Conservation (phyloP, 2,329 filamentous ascomycete genomes). For the Chrysosporium keratinophilum region DNA sequence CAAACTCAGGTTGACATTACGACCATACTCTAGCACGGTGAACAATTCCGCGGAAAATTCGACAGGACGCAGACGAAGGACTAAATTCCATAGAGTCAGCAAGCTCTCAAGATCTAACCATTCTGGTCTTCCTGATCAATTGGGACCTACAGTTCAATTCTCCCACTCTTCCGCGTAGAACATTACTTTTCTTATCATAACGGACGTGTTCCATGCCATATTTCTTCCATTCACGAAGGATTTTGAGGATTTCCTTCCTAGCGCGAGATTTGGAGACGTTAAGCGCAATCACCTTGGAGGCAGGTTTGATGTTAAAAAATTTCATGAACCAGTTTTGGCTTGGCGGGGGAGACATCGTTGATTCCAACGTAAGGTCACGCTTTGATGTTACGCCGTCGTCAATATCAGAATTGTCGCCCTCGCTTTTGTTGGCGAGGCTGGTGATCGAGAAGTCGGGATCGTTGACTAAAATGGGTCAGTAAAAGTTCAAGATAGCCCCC, state of each 20-base stretch:
- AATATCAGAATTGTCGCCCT: conserved; percentile 2
- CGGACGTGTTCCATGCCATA: conserved; percentile 72
- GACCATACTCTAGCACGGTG: conserved; percentile 76
- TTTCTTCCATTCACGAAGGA: conserved; percentile 69
- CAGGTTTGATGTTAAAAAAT: conserved; percentile 81
- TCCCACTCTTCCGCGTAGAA: conserved; percentile 68
- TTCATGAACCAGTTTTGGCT: conserved; percentile 81
- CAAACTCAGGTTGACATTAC: conserved; percentile 64
- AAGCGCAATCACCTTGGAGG: conserved; percentile 64
- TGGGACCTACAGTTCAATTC: conserved; percentile 61
- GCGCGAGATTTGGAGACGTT: conserved; percentile 59
- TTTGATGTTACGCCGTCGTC: conserved; percentile 13
- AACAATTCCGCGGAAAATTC: conserved; percentile 79
- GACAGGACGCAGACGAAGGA: conserved; percentile 75
- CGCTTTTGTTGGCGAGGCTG: conserved; percentile 7
- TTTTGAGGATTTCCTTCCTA: conserved; percentile 62
- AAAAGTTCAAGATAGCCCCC: not conserved
- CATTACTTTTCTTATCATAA: conserved; percentile 66
- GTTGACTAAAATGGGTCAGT: conserved; percentile 6
- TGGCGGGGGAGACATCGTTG: conserved; percentile 25
- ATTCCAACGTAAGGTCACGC: conserved; percentile 17
- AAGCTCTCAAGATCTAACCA: not conserved
- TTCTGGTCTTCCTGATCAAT: not conserved
- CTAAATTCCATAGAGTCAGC: conserved; percentile 33
- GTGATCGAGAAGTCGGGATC: not conserved